Percentiles rank a stretch among this genome's conserved stretches.
Conservation (phyloP, 371 early-diverging fungal species). For the Rhizomucor miehei region DNA sequence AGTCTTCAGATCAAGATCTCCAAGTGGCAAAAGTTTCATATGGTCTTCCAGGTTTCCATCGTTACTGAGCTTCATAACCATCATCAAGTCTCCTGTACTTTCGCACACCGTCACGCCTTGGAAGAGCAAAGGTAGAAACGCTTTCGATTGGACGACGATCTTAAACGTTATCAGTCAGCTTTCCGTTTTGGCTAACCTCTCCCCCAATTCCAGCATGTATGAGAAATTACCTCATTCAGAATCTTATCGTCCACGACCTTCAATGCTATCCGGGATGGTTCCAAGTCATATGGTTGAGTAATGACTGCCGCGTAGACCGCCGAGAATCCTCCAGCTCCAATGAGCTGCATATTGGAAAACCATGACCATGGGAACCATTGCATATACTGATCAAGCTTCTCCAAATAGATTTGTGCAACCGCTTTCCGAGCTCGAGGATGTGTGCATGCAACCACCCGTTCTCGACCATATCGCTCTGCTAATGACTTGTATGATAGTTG, state of each 20-base stretch:
- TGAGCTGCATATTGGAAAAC: conserved; percentile 48
- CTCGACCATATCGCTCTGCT: conserved; percentile 31
- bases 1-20: conserved; percentile 44
- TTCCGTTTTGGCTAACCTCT: neutral
- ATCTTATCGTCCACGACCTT: conserved; percentile 48
- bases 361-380: conserved; percentile 50
- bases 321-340: conserved; percentile 50
- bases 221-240: conserved; percentile 36
- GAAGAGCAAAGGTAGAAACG: conserved; percentile 42
- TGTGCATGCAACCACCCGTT: conserved; percentile 23
- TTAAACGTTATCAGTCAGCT: conserved; percentile 4
- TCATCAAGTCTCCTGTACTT: conserved; percentile 48
- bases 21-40: conserved; percentile 39
- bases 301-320: conserved; percentile 42
- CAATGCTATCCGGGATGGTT: conserved; percentile 34
- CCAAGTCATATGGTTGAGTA: conserved; percentile 34
- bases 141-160: conserved; percentile 47
- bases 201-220: neutral
- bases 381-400: conserved; percentile 37
- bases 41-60: conserved; percentile 49
- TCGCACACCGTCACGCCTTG: conserved; percentile 49
- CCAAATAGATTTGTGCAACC: conserved; percentile 31
- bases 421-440: conserved; percentile 40
- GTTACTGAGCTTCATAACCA: conserved; percentile 48
- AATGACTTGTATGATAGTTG: conserved; percentile 34